Percentiles rank a stretch among this genome's conserved stretches.
These are phyloP conservation scores for Dissophora ornata DNA, from an alignment of 192 early-diverging fungal genomes.

Conservation along the genomic window DNA sequence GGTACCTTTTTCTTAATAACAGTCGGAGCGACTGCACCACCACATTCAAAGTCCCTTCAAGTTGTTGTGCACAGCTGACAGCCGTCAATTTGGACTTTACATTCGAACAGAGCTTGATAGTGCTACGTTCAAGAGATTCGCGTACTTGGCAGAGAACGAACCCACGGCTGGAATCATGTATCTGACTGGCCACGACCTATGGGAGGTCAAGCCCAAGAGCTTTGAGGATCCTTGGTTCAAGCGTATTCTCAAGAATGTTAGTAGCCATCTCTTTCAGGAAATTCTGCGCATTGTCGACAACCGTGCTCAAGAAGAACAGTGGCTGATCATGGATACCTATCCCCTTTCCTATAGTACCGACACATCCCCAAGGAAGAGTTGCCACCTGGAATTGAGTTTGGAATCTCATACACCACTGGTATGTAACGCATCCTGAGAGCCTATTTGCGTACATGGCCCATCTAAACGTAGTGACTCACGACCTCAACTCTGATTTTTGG, in stretches of 20 bases:
- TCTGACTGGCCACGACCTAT: slow-evolving; percentile 66
- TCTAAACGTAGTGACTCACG: not conserved
- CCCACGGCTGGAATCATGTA: slow-evolving; percentile 65
- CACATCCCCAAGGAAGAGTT: slow-evolving; percentile 59
- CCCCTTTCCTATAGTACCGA: slow-evolving; percentile 51
- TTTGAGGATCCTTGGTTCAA: slow-evolving; percentile 76
- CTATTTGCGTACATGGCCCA: no score
- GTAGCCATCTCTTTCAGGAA: no score
- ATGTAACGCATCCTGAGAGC: no score
- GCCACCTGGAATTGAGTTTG: slow-evolving; percentile 66
- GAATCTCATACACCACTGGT: slow-evolving; percentile 72
- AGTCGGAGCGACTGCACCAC: not conserved
- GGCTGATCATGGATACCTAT: no score
- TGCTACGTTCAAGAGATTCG: slow-evolving; percentile 51
- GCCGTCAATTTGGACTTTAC: no score
- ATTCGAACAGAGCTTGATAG: slow-evolving; percentile 49
- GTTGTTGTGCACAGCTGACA: not conserved
- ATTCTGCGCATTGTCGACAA: no score
- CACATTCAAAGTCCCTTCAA: not conserved
- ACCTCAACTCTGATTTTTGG: no score
- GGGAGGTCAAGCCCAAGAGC: slow-evolving; percentile 59
- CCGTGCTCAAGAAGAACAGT: no score
- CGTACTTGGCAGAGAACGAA: slow-evolving; percentile 44
- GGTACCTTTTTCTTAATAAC: not conserved
- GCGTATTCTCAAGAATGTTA: slow-evolving; percentile 61